Evolutionary conservation across 1,284 basidiomycete species (phyloP).

Genomic region (Sanghuangporus baumii): DNA sequence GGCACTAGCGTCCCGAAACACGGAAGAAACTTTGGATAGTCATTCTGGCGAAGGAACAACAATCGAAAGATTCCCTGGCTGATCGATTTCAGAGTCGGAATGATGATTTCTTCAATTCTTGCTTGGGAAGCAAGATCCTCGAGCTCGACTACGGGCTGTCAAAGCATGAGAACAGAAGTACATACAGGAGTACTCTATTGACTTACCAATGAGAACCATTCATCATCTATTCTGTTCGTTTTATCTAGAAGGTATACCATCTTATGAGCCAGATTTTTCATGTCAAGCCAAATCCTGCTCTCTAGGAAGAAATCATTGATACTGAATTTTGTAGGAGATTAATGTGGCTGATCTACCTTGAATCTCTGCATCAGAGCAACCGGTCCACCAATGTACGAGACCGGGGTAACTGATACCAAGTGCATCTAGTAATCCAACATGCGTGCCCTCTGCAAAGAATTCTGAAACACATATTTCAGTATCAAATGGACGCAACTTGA

Average conservation of each 20-base stretch:
- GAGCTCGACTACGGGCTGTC: background rate
- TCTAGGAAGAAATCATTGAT: background rate
- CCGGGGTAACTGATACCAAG: background rate
- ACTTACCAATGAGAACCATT: background rate
- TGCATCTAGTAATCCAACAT: background rate
- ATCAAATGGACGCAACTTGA: background rate
- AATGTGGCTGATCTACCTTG: background rate
- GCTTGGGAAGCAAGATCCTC: background rate
- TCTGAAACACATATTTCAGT: background rate
- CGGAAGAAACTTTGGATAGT: background rate
- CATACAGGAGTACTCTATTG: background rate
- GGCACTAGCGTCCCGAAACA: background rate
- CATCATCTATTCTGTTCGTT: background rate
- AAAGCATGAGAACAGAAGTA: background rate
- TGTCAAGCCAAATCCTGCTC: background rate
- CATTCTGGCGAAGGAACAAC: background rate
- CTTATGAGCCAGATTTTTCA: slow-evolving; percentile 5
- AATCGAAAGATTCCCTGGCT: background rate
- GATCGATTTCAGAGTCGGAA: background rate
- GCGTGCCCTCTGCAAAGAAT: background rate
- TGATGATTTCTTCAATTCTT: background rate
- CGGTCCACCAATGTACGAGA: background rate
- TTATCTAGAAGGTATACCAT: background rate
- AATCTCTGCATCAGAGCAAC: background rate
- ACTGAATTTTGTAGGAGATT: background rate